These are phyloP conservation scores for Closterium sp. DNA, from an alignment of 139 green algal genomes.

Conservation along the genomic window DNA sequence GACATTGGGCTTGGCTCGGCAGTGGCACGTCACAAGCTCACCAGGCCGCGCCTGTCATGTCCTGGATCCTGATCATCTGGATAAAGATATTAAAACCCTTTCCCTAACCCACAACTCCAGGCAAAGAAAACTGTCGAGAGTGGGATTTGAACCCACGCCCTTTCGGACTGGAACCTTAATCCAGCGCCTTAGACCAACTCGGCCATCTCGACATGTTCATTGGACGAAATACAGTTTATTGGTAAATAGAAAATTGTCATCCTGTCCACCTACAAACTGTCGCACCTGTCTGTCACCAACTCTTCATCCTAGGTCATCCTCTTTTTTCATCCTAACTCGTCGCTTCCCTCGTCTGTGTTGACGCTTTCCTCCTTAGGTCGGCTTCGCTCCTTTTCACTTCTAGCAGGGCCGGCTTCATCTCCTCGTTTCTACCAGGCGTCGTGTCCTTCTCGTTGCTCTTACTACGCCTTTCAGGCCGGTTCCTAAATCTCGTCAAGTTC, in stretches of 20 bases:
- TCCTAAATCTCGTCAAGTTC: neutral
- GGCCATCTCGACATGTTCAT: neutral
- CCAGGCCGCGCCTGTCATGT: neutral
- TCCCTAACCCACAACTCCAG: too few relatives aligned
- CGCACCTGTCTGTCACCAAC: neutral
- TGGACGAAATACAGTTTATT: too few relatives aligned
- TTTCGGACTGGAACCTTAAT: neutral
- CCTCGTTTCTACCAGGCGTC: too few relatives aligned
- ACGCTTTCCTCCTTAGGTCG: neutral
- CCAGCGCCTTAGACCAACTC: neutral
- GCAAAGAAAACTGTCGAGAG: neutral
- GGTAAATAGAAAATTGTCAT: too few relatives aligned
- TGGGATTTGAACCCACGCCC: neutral
- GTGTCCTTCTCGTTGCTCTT: neutral
- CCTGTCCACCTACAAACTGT: too few relatives aligned
- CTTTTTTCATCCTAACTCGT: neutral
- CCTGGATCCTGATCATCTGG: too few relatives aligned
- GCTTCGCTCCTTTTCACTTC: neutral
- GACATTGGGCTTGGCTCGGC: too few relatives aligned
- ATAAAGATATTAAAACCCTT: too few relatives aligned
- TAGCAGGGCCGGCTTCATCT: neutral
- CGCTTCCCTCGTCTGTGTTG: neutral
- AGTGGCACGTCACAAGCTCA: neutral
- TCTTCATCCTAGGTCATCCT: neutral
- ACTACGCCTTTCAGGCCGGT: neutral